Conservation (phyloP, 1,139 yeast species). For the Pichia sp. region DNA sequence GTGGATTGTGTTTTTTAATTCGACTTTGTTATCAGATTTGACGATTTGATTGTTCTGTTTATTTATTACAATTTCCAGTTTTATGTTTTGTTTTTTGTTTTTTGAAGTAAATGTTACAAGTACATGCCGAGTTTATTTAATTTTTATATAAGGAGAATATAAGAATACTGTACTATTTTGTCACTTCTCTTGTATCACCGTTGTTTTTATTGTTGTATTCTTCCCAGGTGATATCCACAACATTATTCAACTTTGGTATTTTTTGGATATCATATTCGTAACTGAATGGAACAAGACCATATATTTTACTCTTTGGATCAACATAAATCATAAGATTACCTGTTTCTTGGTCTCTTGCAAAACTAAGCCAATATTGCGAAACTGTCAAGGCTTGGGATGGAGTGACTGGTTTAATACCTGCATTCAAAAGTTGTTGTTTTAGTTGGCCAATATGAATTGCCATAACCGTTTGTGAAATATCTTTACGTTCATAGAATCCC, state of each 20-base stretch:
- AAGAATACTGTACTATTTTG: too few species aligned
- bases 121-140: too few species aligned
- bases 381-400: slow-evolving; percentile 14
- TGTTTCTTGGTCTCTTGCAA: slow-evolving; percentile 13
- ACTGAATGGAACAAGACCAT: slow-evolving; percentile 18
- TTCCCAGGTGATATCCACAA: slow-evolving; percentile 6
- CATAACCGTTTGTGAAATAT: slow-evolving; percentile 21
- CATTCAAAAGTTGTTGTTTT: slow-evolving; percentile 17
- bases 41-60: too few species aligned
- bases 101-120: too few species aligned
- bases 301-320: slow-evolving; percentile 13
- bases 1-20: too few species aligned
- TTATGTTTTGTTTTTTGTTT: too few species aligned
- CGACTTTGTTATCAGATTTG: too few species aligned
- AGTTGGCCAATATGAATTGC: slow-evolving; percentile 21
- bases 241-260: slow-evolving; percentile 8
- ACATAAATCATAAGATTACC: slow-evolving; percentile 17
- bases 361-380: slow-evolving; percentile 11
- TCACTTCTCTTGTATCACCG: not conserved
- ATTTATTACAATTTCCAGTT: too few species aligned
- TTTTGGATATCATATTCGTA: slow-evolving; percentile 17
- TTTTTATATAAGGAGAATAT: too few species aligned
- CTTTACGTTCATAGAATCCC: slow-evolving; percentile 16
- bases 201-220: slow-evolving; percentile 6
- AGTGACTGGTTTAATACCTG: slow-evolving; percentile 14